These are phyloP conservation scores for Oryza rufipogon DNA, from an alignment of 176 grass and related monocot genomes.

Conservation along the genomic window DNA sequence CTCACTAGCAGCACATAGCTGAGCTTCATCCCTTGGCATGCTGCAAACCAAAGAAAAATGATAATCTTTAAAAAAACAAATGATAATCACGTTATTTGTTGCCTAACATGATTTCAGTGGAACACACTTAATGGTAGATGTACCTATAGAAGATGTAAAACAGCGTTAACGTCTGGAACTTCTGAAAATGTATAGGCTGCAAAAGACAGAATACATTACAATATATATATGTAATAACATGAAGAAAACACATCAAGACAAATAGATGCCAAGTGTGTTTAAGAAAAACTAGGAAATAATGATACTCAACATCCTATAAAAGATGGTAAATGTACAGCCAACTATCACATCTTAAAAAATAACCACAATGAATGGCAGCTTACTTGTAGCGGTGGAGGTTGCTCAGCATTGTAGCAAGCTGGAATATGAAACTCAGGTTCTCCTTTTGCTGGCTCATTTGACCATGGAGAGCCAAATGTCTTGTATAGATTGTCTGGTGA, in stretches of 20 bases:
- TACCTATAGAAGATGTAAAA: slow-evolving; percentile 99
- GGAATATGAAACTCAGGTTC: slow-evolving; percentile 90
- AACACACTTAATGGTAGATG: slow-evolving; percentile 11
- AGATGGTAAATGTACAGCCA: background rate
- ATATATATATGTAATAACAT: slow-evolving; percentile 16
- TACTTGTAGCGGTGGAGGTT: slow-evolving; percentile 70
- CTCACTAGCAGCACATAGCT: slow-evolving; percentile 83
- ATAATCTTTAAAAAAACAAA: too few relatives aligned
- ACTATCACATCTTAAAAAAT: slow-evolving; percentile 4
- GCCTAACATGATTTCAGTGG: background rate
- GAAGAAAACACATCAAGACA: slow-evolving; percentile 3
- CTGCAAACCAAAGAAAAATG: slow-evolving; percentile 55
- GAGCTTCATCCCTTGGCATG: slow-evolving; percentile 96
- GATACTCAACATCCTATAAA: background rate
- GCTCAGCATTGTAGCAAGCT: slow-evolving; percentile 69
- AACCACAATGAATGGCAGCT: background rate
- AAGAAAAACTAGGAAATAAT: background rate
- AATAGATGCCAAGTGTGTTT: background rate
- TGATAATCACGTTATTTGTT: slow-evolving; percentile 11
- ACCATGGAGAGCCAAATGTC: slow-evolving; percentile 97
- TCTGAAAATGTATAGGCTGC: slow-evolving; percentile 74
- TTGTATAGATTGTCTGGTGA: slow-evolving; percentile 89
- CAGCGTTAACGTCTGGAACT: slow-evolving; percentile 64
- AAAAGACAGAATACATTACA: slow-evolving; percentile 50
- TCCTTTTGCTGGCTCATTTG: slow-evolving; percentile 77